phyloP scores from a whole-genome alignment of 371 early-diverging fungal species.

The Amoeboaphelidium protococcarum region DNA sequence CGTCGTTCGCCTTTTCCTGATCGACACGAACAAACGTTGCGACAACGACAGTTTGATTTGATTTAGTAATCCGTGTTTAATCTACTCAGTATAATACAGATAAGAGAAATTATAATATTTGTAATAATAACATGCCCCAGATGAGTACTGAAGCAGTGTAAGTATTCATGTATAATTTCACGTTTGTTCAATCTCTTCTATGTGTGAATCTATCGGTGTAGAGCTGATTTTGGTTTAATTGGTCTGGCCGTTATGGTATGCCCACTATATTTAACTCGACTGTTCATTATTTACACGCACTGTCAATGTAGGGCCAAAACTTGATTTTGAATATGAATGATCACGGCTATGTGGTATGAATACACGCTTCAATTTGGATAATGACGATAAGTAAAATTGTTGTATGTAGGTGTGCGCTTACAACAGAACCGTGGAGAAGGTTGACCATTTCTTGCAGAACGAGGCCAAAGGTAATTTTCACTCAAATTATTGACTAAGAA shows the following conservation, averaged over 20 bases:
- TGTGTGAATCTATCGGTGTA: not conserved
- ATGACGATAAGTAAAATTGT: not conserved
- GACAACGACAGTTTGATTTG: not conserved
- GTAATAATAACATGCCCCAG: not conserved
- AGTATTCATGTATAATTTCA: not conserved
- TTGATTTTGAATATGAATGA: constrained; percentile 94
- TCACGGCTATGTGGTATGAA: constrained; percentile 46
- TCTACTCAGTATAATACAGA: not conserved
- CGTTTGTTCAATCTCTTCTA: not conserved
- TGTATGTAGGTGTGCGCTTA: constrained; percentile 48
- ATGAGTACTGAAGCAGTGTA: not conserved
- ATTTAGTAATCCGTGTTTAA: not conserved
- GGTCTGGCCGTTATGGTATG: constrained; percentile 99
- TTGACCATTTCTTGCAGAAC: constrained; percentile 70
- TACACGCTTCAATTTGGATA: constrained; percentile 2
- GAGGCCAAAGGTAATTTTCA: constrained; percentile 56
- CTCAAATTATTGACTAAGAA: not conserved
- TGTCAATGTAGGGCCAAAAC: constrained; percentile 63
- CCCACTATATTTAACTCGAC: constrained; percentile 4
- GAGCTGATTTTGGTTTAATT: constrained; percentile 93
- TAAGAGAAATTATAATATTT: not conserved
- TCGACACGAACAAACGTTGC: no score
- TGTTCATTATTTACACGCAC: constrained; percentile 28
- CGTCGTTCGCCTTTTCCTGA: no score
- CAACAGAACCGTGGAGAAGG: constrained; percentile 91